Base-by-base conservation (phyloP, 2,329 filamentous ascomycete species). In the Neobulgaria alba region DNA sequence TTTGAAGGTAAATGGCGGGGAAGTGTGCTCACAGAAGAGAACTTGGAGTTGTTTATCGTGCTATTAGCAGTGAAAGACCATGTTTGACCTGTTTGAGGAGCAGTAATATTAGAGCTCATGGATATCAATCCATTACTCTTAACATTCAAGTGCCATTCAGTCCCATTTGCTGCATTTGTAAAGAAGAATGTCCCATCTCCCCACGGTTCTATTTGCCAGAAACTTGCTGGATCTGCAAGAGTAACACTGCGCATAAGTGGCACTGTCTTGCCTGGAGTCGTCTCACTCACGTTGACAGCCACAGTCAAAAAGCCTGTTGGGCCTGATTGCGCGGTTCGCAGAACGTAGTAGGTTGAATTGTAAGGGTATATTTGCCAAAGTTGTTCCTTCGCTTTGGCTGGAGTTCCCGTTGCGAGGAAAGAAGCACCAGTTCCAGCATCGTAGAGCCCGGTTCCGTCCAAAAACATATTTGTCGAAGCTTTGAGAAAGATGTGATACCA, bases 161-260 rank as follows among this genome's bases (percentile, higher is more conserved):
- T 39, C 7, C 46, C 49, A 39, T 46, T 47, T 12, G 33, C 39
- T 9, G 42, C 44, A 35, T 51, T 51, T 4, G 42, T 42, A 1
- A 51, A 26, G 20, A 20, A 51, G 18, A 45, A 51, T 1, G 46
- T 49, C 2, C 49, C 49, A 42, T 51, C 47, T 5, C 39, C 42
- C 49, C 49, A 51, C 3, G 47, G 46, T 2, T 14, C 17, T 17
- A 49, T 41, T n/a, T 40, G 23, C 49, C 49, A 49, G 34, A 44
- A 49, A 30, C 45, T 47, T 10, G 35, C 36, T 17, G 31, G 26
- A 29, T 51, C 46, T 2, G 36, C 19, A 10, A 42, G 23, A 5
- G 39, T 39, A 10, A 29, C 18, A 21, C 46, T 46, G 10, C 20
- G 15, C 41, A 47, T 45, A 7, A 18, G 18, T 8, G 43, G 41